Base-by-base conservation (phyloP, 2,329 filamentous ascomycete genomes). In the Parafenestella ontariensis region DNA sequence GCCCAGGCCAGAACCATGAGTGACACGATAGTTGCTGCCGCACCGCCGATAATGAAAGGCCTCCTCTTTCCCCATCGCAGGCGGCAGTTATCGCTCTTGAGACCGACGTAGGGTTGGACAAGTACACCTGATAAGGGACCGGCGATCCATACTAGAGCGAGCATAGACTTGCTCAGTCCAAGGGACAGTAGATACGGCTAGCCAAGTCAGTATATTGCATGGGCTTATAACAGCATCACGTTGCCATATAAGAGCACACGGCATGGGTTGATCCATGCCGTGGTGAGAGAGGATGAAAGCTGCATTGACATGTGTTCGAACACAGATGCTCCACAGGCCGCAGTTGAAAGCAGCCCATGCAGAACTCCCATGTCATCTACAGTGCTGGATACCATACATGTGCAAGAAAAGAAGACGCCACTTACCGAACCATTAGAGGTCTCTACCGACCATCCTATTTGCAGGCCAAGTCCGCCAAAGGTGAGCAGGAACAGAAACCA, bases 371-470 rank as follows among this genome's bases (percentile, higher is more conserved):
- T 11, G 3, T 6, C 24, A 6, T 5, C 24, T 26, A 5, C 28
- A 13, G n/a, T 6, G 28, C 28, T 31, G 7, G 1, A 31, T 31
- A 31, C 15, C 28, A n/a, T n/a, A n/a, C n/a, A n/a, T n/a, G n/a
- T n/a, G n/a, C n/a, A n/a, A n/a, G 28, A 31, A 8, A 31, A 31
- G 28, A 3, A 11, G 9, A 31, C 3, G 28, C 11, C 43, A 77
- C 82, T 69, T 73, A 85, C 83, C 48, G 94, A 96, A 65, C 93
- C 93, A 79, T 96, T 94, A 49, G 92, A 96, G 37, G 96, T 82
- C 76, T 98, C 94, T 37, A 96, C 92, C 1, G 93, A 93, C 94
- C 94, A 98, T 24, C 94, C 92, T 64, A 98, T 90, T 78, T 98
- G 94, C 58, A 98, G 81, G 21, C 86, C 94, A 56, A 91, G 91